Conservation (phyloP, 305 asterid species). For the Lippia alba region DNA sequence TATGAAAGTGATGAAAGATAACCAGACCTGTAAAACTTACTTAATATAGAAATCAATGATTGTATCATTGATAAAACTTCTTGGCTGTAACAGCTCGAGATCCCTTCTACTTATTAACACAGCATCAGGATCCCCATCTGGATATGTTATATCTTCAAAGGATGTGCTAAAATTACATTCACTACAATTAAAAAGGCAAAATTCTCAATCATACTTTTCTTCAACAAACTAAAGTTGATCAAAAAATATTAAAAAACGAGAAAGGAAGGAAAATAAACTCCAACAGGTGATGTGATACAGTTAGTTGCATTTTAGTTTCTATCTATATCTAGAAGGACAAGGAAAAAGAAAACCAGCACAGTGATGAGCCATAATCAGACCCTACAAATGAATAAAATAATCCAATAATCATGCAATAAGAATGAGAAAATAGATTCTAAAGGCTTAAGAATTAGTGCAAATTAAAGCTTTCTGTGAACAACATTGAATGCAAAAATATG, state of each 20-base stretch:
- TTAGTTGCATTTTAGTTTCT: too few species aligned
- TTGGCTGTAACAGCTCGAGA: conserved; percentile 72
- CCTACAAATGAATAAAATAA: conserved; percentile 2
- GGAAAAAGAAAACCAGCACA: conserved; percentile 1
- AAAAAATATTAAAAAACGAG: conserved; percentile 12
- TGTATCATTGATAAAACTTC: conserved; percentile 87
- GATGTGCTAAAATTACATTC: conserved; percentile 46
- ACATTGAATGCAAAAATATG: not conserved
- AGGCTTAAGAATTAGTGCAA: not conserved
- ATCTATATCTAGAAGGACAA: not conserved
- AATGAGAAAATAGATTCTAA: not conserved
- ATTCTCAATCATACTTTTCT: conserved; percentile 3
- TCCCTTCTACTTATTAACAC: conserved; percentile 71
- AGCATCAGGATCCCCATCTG: conserved; percentile 92
- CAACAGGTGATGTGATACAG: not conserved
- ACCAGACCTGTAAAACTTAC: conserved; percentile 47
- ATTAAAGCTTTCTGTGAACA: conserved; percentile 7
- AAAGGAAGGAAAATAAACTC: not conserved
- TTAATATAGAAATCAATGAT: conserved; percentile 85
- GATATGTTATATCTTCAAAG: conserved; percentile 71
- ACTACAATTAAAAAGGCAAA: conserved; percentile 44
- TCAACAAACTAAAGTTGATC: conserved; percentile 17
- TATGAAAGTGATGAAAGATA: conserved; percentile 3
- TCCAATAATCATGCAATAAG: conserved; percentile 9
- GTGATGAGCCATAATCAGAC: not conserved